Base-by-base conservation (phyloP, 441 rosid species). In the Iberis amara region DNA sequence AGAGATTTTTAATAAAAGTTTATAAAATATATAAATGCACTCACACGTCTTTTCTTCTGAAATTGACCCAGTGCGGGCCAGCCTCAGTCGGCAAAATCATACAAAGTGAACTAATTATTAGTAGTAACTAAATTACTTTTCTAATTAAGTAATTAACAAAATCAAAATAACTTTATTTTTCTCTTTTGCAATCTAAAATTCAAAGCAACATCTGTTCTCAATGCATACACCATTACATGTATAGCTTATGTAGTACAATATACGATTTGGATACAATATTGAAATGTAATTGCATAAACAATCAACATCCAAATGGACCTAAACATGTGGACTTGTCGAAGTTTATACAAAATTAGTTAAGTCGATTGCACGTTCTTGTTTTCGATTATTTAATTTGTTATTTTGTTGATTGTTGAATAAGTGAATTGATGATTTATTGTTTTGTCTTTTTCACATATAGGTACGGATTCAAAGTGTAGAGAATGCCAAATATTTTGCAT, bases 281-380 rank as follows among this genome's bases (percentile, higher is more conserved):
- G n/a, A n/a, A n/a, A n/a, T n/a, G n/a, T n/a, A n/a, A n/a, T n/a
- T n/a, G n/a, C n/a, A n/a, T n/a, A 24, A 53, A 53, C 47, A 40
- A 32, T 43, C 33, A 32, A 52, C 5, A 52, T 18, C 8, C 64
- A n/a, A 35, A 62, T 45, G 35, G 47, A 28, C 36, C 7, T 52
- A 61, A 11, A 43, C 61, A 46, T 54, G 44, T 47, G 37, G 8
- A 39, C 23, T 47, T 62, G 37, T n/a, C 14, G 42, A 26, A 47
- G 31, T 39, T 27, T 42, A 35, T 11, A 41, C 32, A 48, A 41
- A 32, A 35, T 47, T 36, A 47, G 33, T 14, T 40, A 55, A 48
- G 68, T 55, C 43, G 57, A 62, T 64, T 18, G 57, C 68, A 64
- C 62, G 68, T 64, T 64, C 62, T 18, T 48, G 33, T 41, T 41